Base-by-base conservation (phyloP, 768 basidiomycete species). In the Sarcodon aspratus region DNA sequence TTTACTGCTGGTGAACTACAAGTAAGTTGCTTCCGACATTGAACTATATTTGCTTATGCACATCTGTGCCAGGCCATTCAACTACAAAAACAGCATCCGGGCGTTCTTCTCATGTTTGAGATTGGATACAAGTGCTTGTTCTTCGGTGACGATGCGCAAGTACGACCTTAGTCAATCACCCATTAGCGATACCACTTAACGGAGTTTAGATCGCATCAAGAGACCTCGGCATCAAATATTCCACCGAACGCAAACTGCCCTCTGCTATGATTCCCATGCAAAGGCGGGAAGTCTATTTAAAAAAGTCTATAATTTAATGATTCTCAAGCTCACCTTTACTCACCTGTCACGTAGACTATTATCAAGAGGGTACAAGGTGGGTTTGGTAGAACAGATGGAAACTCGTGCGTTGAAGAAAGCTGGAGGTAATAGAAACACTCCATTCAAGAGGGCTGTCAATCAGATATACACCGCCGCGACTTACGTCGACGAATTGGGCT, bases 391-490 rank as follows among this genome's bases (percentile, higher is more conserved):
- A 18, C 92, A 94, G 59, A 75, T 73, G 1, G 91, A 94, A 64
- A 93, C 92, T 0, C 87, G 91, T 13, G 91, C 91, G 0, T 71
- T 94, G 45, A 94, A 94, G 68, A 91, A 87, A 66, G 79, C 71
- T 2, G 70, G 86, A 44, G 83, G 86, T 51, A 91, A 80, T 52
- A 75, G 79, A 47, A 84, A 81, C 54, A 71, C 74, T 0, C 76
- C 80, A 0, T 95, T 94, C 57, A 76, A 79, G 18, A 74, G 91
- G 36, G 72, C 79, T 58, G 59, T 97, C 9, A 83, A 82, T 0
- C 75, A 85, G 54, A 63, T 95, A 35, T 95, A 87, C 54, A 95
- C 94, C 27, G 79, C 88, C 31, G 78, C 88, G 32, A 95, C 91
- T 35, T 95, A 81, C 58, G 83, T 97, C 2, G 94, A 97, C 52